Evolutionary conservation across 1,284 basidiomycete species (phyloP), one percentile per base, ranked within the genome.

Genomic region (Rugosomyces carneus): DNA sequence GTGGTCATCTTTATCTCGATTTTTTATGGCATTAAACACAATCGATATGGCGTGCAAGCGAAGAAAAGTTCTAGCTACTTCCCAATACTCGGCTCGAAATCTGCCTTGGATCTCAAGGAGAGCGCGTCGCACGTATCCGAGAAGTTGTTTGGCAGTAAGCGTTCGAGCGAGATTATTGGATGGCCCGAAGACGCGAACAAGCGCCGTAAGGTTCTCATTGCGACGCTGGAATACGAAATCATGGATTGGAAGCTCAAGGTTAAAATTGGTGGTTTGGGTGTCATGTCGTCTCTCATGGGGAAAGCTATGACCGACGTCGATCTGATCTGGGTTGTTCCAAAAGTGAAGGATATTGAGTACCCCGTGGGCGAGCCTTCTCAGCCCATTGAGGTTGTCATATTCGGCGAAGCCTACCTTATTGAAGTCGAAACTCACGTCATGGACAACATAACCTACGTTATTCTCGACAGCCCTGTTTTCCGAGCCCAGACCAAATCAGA

Each of bases 221-320:
- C 92, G 8, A 94, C 92, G 0, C 76, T 95, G 48, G 92, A 95
- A 67, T 95, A 95, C 65, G 92, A 95, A 65, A 89, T 95, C 60
- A 83, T 93, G 57, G 92, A 94, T 62, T 95, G 92, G 92, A 93
- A 93, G 69, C 66, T 93, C 51, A 94, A 94, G 68, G 92, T 95
- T 72, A 94, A 94, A 75, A 94, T 94, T 55, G 92, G 92, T 70
- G 92, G 92, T 69, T 75, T 95, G 21, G 92, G 91, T 76, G 92
- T 94, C 72, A 94, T 95, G 92, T 93, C 91, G 4, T 85, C 84
- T 65, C 72, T 95, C 38, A 95, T 95, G 91, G 92, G 92, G 56
- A 94, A 94, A 66, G 90, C 92, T 4, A 95, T 95, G 92, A 89
- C 85, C 41, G 92, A 95, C 61, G 91, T 94, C 45, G 92, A 95